Evolutionary conservation across 2,329 filamentous ascomycete genomes (phyloP), one percentile per base, ranked within the genome.

Genomic region (Microdochium nivale): DNA sequence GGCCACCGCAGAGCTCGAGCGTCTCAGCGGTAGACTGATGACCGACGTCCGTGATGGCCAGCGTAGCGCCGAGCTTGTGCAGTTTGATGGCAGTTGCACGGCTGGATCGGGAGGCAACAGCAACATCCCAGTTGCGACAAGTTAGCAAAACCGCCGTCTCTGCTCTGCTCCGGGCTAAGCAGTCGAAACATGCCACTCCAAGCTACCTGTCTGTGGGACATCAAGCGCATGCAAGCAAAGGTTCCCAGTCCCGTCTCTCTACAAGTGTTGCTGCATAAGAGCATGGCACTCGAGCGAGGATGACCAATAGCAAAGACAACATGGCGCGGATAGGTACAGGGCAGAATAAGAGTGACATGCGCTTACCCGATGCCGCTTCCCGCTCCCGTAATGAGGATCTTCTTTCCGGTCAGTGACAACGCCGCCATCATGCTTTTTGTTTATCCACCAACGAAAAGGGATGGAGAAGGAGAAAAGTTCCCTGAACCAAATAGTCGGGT

Each of bases 361-460:
- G 27, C 27, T 30, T 55, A 59, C 58, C 58, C 58, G 47, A 59
- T 59, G 48, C 58, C 58, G 30, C 58, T 59, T 19, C 52, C 58
- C 19, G 58, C 58, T 16, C 58, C 58, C 14, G 58, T 59, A 24
- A 59, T 49, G 19, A 59, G 49, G 32, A 59, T 52, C 16, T 54
- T 55, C 49, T 58, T 59, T 21, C 52, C 58, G 1, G 54, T 40
- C 19, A 59, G 53, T 43, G 37, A 54, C 3, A 50, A 49, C 24
- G 55, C 21, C 5, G 40, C 10, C 5, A 19, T 19, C 40, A 44
- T 44, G 40, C 5, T 23, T 3, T 16, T 4, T 16, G 14, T 16
- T 16, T 7, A 8, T 5, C 35, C 19, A 14, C 16, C 19, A 7
- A 16, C 14, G 13, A 19, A 16, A 13, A 23, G 40, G 10, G n/a